Percentiles rank a stretch among this genome's conserved stretches.
Conservation (phyloP, 2,329 filamentous ascomycete genomes). For the Pseudofabraea citricarpa region DNA sequence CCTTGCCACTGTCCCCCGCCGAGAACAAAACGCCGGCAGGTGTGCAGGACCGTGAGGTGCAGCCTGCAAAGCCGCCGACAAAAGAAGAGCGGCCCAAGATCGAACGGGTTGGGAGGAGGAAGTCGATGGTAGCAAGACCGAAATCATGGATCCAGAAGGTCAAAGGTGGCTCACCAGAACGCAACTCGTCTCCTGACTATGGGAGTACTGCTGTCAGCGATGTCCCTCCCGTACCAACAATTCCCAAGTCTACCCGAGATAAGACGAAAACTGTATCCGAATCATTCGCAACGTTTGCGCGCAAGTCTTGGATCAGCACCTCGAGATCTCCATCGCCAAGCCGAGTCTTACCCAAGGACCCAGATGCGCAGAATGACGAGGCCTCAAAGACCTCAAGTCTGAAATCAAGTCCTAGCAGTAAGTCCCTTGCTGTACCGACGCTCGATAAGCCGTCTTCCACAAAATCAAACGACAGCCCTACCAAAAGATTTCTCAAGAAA, state of each 20-base stretch:
- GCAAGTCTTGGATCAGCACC: slow-evolving; percentile 43
- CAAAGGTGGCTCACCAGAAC: slow-evolving; percentile 24
- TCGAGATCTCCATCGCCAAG: slow-evolving; percentile 42
- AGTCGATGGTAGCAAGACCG: slow-evolving; percentile 27
- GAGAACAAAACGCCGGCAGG: slow-evolving; percentile 9
- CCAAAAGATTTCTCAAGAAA: slow-evolving; percentile 20
- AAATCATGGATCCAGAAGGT: slow-evolving; percentile 30
- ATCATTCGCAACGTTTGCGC: slow-evolving; percentile 42
- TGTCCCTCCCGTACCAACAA: slow-evolving; percentile 27
- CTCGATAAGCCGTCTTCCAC: slow-evolving; percentile 12
- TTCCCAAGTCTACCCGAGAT: slow-evolving; percentile 22
- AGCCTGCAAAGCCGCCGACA: slow-evolving; percentile 9
- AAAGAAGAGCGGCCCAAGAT: slow-evolving; percentile 23
- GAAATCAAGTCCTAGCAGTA: slow-evolving; percentile 10
- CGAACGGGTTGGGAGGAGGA: slow-evolving; percentile 25
- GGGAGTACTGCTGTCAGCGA: slow-evolving; percentile 24
- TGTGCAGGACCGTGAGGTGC: slow-evolving; percentile 11
- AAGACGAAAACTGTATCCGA: slow-evolving; percentile 42
- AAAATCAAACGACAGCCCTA: slow-evolving; percentile 15
- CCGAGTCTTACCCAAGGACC: slow-evolving; percentile 12
- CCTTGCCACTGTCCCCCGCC: slow-evolving; percentile 5
- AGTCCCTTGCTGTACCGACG: slow-evolving; percentile 14
- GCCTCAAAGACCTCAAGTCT: slow-evolving; percentile 15
- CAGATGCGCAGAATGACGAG: slow-evolving; percentile 11
- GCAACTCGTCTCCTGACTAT: slow-evolving; percentile 13